Evolutionary conservation across 2,329 filamentous ascomycete species (phyloP), one percentile per base, ranked within the genome.

Genomic region (Colletotrichum tamarilloi): DNA sequence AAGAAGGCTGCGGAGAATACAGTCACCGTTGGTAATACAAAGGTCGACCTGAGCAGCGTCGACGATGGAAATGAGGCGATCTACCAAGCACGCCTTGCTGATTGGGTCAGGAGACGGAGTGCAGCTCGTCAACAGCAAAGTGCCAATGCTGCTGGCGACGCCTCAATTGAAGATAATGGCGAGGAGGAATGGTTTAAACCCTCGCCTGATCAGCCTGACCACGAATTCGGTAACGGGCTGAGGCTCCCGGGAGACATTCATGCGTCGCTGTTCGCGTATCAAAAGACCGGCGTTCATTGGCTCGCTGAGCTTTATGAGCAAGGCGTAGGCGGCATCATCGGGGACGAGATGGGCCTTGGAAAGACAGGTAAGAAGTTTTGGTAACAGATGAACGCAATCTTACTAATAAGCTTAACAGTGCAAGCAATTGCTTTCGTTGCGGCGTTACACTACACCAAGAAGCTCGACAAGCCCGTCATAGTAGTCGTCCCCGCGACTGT

Each of bases 261-360:
- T 76, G 95, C 95, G 0, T 95, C 95, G 2, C 85, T 99, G 0
- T 99, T 98, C 78, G 95, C 97, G 75, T 99, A 99, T 77, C 97
- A 99, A 79, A 98, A 98, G 82, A 98, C 95, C 0, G 95, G 96
- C 4, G 95, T 99, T 4, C 94, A 98, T 80, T 99, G 97, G 97
- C 88, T 99, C 7, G 95, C 95, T 81, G 96, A 99, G 81, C 86
- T 99, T 2, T 96, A 97, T 80, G 91, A 92, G 68, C 95, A 98
- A 80, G 90, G 93, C 74, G 95, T 98, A 5, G 97, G 97, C 28
- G 97, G 97, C 3, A 98, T 99, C 67, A 90, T 99, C 52, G 97
- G 96, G 6, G 97, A 99, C 79, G 97, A 99, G 82, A 99, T 99
- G 97, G 97, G 97, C 1, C 85, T 99, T n/a, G 97, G 97, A 4